Evolutionary conservation across 441 rosid species (phyloP).

Genomic region (Jatropha podagrica): DNA sequence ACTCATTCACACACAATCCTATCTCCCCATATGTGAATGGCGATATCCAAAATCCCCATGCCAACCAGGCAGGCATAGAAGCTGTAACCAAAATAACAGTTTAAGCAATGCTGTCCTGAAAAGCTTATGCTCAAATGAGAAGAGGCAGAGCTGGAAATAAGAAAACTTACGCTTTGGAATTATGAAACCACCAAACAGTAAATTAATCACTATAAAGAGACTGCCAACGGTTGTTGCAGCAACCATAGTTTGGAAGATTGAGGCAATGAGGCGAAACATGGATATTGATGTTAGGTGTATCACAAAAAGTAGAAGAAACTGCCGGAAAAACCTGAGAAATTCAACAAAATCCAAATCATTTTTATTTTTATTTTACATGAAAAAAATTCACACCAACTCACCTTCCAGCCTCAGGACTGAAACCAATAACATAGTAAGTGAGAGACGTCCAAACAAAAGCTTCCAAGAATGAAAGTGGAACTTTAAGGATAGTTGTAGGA

Average conservation of each 20-base stretch:
- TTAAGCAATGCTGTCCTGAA: neutral
- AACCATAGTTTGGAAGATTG: slow-evolving; percentile 39
- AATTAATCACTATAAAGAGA: slow-evolving; percentile 16
- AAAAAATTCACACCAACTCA: slow-evolving; percentile 9
- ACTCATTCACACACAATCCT: slow-evolving; percentile 61
- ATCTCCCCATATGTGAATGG: slow-evolving; percentile 73
- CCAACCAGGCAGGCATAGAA: slow-evolving; percentile 60
- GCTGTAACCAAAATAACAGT: slow-evolving; percentile 31
- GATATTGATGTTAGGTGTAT: slow-evolving; percentile 43
- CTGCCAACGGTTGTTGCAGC: slow-evolving; percentile 33
- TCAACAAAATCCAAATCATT: neutral
- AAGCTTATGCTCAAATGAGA: neutral
- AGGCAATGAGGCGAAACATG: slow-evolving; percentile 43
- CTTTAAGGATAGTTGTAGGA: slow-evolving; percentile 44
- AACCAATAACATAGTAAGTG: slow-evolving; percentile 57
- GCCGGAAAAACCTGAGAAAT: slow-evolving; percentile 42
- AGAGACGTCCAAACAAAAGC: slow-evolving; percentile 49
- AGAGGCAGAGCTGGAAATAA: neutral
- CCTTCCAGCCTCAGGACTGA: slow-evolving; percentile 49
- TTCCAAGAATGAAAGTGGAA: slow-evolving; percentile 50
- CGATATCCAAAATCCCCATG: slow-evolving; percentile 75
- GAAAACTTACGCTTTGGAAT: slow-evolving; percentile 39
- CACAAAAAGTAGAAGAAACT: slow-evolving; percentile 38
- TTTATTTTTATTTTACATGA: neutral
- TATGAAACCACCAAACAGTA: slow-evolving; percentile 45